Conservation (phyloP, 306 rosid genomes). For the Corylus heterophylla region DNA sequence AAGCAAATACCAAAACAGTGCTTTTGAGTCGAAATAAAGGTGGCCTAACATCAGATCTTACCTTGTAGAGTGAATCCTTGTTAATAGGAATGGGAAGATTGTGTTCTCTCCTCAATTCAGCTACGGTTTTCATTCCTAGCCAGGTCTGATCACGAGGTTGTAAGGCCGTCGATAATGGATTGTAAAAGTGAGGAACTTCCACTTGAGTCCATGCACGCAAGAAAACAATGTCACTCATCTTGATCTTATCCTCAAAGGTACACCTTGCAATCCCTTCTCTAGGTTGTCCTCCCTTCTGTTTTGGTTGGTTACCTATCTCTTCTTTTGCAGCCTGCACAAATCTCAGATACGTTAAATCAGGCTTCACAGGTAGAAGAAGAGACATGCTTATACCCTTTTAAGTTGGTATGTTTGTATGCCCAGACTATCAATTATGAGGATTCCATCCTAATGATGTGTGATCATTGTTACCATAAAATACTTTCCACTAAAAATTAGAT, state of each 20-base stretch:
- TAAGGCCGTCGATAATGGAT: conserved; percentile 82
- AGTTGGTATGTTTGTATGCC: neutral
- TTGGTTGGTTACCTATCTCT: conserved; percentile 78
- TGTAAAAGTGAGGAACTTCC: conserved; percentile 74
- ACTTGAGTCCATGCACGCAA: conserved; percentile 91
- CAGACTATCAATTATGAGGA: neutral
- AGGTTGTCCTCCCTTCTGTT: conserved; percentile 65
- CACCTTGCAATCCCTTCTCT: conserved; percentile 96
- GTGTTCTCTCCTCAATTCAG: conserved; percentile 81
- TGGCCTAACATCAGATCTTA: conserved; percentile 26
- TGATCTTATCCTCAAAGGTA: conserved; percentile 93
- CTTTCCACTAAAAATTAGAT: neutral
- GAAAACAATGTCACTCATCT: conserved; percentile 96
- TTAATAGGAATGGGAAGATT: conserved; percentile 72
- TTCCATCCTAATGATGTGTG: neutral
- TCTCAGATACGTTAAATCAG: neutral
- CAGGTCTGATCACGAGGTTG: conserved; percentile 81
- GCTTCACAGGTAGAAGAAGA: neutral
- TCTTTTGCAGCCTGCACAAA: conserved; percentile 83
- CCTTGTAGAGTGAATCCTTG: conserved; percentile 92
- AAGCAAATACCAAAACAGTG: neutral
- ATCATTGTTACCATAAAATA: neutral
- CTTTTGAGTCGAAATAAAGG: neutral
- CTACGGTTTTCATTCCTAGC: conserved; percentile 91
- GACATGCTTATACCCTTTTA: neutral